Base-by-base conservation (phyloP, 2,329 filamentous ascomycete genomes). In the Fusarium ramigenum region DNA sequence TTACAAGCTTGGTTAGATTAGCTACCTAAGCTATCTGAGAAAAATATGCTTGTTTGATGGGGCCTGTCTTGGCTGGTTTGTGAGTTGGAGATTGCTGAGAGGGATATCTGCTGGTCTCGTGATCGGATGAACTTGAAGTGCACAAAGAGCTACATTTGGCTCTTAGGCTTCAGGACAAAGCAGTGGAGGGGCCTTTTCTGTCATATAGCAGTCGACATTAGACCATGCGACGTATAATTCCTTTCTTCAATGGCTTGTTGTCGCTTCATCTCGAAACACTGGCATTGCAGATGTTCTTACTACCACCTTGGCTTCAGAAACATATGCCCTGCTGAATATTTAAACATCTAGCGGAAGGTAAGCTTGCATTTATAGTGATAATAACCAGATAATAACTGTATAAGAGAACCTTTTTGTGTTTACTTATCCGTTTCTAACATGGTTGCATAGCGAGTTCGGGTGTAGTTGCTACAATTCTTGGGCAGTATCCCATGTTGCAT, bases 21-120 rank as follows among this genome's bases (percentile, higher is more conserved):
- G 32, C 52, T 46, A 66, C 23, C 14, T 3, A 25, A 37, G 23
- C 52, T 40, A 52, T 56, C 39, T 52, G 44, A 21, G n/a, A 40
- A 44, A 30, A n/a, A 60, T 40, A 42, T 57, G 49, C 19, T 39
- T 43, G 49, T 61, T 42, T n/a, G 34, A 32, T 40, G 47, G 47
- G 40, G 34, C 23, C 21, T 30, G 39, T 46, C 7, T 42, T 40
- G 34, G 43, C 37, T 16, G 32, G n/a, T 21, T 56, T 40, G 28
- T 23, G 36, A 30, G 32, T 21, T 23, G n/a, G 53, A 52, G n/a
- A 42, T 36, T 21, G 32, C 16, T 23, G 52, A 25, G 15, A 43
- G 19, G 32, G 43, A 12, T 21, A 3, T 2, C 14, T 52, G 34
- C 37, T 16, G 44, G n/a, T 50, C 43, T 39, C 37, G 43, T 66